Conservation (phyloP, 2,329 filamentous ascomycete species). For the Cordyceps tenuipes region DNA sequence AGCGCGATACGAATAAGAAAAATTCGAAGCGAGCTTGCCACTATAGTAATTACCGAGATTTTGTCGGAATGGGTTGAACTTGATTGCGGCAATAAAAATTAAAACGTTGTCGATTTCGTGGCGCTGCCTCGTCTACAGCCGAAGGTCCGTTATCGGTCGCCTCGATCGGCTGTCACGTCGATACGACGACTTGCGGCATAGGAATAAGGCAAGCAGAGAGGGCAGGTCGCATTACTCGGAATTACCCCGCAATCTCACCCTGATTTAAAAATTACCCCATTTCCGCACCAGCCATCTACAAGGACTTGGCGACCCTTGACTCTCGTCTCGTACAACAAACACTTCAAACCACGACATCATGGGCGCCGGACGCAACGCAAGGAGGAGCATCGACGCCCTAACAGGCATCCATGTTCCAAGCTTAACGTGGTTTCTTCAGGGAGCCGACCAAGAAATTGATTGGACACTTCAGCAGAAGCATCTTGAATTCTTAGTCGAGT, state of each 20-base stretch:
- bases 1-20: too few relatives aligned
- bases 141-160: background rate
- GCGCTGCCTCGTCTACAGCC: too few relatives aligned
- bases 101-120: too few relatives aligned
- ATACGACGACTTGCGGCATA: background rate
- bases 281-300: background rate
- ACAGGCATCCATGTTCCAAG: background rate
- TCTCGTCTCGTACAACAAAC: too few relatives aligned
- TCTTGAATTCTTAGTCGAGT: background rate
- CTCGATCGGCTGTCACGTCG: background rate
- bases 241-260: background rate
- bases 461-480: background rate
- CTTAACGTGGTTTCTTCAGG: background rate
- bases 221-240: background rate
- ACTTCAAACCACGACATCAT: background rate
- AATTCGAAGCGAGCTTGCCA: too few relatives aligned
- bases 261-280: background rate
- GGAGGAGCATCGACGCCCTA: background rate
- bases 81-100: too few relatives aligned
- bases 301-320: too few relatives aligned
- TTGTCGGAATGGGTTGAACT: too few relatives aligned
- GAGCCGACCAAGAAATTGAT: background rate
- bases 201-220: too few relatives aligned
- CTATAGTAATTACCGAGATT: too few relatives aligned
- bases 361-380: background rate